Evolutionary conservation across 1,284 basidiomycete genomes (phyloP), one percentile per base, ranked within the genome.

Genomic region (Irpex sp.): DNA sequence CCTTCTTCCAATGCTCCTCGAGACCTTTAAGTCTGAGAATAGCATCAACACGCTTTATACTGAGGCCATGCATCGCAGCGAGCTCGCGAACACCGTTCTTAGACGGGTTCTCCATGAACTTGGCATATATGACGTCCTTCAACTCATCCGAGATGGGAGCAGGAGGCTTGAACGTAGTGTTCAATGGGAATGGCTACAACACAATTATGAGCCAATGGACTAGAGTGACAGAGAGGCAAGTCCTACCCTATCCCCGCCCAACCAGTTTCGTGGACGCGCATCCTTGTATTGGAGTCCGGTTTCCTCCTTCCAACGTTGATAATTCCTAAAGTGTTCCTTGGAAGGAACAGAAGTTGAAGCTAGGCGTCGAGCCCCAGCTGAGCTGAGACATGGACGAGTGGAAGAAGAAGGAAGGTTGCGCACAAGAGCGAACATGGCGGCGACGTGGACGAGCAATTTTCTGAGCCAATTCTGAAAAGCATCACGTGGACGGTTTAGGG

Each of bases 121-220:
- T 73, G 1, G 73, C 67, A 70, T 82, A 92, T 47, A 91, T 82
- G 59, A 68, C 71, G 7, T 77, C 76, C 57, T 85, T 82, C 53
- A 84, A 71, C 3, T 70, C 70, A 65, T 93, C 83, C 0, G 90
- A 88, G 42, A 92, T 74, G 8, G 92, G 92, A 7, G 84, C 74
- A 19, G 88, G 88, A 14, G 92, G 92, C 66, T 81, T 83, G 74
- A 94, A 94, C 0, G 88, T 85, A 8, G 83, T 83, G 69, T 94
- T 94, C 73, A 90, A 77, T 14, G 91, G 90, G 72, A 93, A 94
- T 1, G 92, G 91, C 87, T 89, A 52, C n/a, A 55, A 70, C 28
- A 2, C 58, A 61, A 58, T 57, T 35, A 37, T 56, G 10, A 36
- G 42, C 37, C n/a, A 39, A 61, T 19, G 54, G 16, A 49, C 16